Evolutionary conservation across 352 stramenopile genomes (phyloP).

Genomic region (Blastocystis sp.): DNA sequence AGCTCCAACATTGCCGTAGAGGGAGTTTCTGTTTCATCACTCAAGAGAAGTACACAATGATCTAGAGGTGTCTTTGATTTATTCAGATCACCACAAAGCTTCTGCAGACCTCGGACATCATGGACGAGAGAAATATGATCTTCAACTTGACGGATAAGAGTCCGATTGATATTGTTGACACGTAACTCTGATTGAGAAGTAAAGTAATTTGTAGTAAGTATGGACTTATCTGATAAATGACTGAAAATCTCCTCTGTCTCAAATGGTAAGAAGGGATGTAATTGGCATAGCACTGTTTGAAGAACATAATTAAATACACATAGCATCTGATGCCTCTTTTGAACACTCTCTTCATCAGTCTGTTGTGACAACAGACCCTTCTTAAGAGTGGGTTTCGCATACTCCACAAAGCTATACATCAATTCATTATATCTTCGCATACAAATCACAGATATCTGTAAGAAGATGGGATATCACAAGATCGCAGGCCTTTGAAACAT

Average conservation of each 20-base stretch:
- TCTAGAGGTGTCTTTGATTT: background rate
- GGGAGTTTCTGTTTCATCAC: background rate
- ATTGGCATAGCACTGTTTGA: slow-evolving; percentile 80
- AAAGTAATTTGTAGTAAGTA: slow-evolving; percentile 12
- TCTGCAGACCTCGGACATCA: slow-evolving; percentile 3
- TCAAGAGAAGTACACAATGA: background rate
- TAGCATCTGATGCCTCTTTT: slow-evolving; percentile 74
- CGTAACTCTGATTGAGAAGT: background rate
- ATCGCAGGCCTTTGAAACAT: background rate
- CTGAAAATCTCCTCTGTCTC: slow-evolving; percentile 83
- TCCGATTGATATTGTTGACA: background rate
- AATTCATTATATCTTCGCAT: background rate
- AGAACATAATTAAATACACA: slow-evolving; percentile 81
- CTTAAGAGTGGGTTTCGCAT: slow-evolving; percentile 75
- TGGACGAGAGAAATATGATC: background rate
- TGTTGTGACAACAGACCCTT: slow-evolving; percentile 61
- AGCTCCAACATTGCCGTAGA: background rate
- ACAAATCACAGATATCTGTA: slow-evolving; percentile 43
- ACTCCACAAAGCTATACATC: slow-evolving; percentile 79
- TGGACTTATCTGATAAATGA: background rate
- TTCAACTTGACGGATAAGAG: background rate
- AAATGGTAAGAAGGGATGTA: slow-evolving; percentile 97
- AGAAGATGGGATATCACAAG: background rate
- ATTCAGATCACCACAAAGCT: background rate
- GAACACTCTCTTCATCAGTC: background rate